Evolutionary conservation across 2,329 filamentous ascomycete genomes (phyloP).

Genomic region (Claviceps monticola): DNA sequence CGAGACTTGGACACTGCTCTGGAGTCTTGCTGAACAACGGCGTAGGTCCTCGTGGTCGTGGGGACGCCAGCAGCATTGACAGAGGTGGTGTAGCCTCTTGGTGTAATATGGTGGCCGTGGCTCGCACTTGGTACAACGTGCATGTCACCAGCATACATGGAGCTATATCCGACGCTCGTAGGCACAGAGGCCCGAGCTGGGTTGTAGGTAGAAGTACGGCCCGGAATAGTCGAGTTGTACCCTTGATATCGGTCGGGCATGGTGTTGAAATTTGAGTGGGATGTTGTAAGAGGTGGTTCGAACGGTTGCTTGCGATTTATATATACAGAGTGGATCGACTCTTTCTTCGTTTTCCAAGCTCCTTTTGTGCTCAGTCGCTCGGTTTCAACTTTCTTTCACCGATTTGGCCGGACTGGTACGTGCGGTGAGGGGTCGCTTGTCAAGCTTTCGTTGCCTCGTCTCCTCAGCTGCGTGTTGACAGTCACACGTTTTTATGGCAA

Average conservation of each 20-base stretch:
- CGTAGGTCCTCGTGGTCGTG: slow-evolving; percentile 41
- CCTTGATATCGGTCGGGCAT: slow-evolving; percentile 36
- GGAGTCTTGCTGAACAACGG: slow-evolving; percentile 36
- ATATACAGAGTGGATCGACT: no score
- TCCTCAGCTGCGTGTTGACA: not conserved
- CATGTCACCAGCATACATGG: slow-evolving; percentile 38
- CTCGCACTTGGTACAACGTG: slow-evolving; percentile 35
- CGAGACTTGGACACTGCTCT: slow-evolving; percentile 33
- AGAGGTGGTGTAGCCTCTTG: slow-evolving; percentile 20
- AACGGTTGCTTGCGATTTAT: no score
- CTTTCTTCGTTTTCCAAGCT: not conserved
- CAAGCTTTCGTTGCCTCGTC: not conserved
- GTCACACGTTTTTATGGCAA: not conserved
- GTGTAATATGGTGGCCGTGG: slow-evolving; percentile 20
- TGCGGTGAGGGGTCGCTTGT: slow-evolving; percentile 1
- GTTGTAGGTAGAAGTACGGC: slow-evolving; percentile 30
- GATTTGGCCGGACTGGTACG: not conserved
- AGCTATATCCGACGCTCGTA: slow-evolving; percentile 33
- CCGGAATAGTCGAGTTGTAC: slow-evolving; percentile 21
- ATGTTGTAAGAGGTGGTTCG: no score
- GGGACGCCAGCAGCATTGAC: slow-evolving; percentile 21
- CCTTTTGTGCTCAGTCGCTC: not conserved
- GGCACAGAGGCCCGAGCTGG: slow-evolving; percentile 42
- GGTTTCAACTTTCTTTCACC: not conserved
- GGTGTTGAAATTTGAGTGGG: slow-evolving; percentile 6